Evolutionary conservation across 1,139 yeast species (phyloP).

Genomic region (Blastobotrys raffinosifermentans): DNA sequence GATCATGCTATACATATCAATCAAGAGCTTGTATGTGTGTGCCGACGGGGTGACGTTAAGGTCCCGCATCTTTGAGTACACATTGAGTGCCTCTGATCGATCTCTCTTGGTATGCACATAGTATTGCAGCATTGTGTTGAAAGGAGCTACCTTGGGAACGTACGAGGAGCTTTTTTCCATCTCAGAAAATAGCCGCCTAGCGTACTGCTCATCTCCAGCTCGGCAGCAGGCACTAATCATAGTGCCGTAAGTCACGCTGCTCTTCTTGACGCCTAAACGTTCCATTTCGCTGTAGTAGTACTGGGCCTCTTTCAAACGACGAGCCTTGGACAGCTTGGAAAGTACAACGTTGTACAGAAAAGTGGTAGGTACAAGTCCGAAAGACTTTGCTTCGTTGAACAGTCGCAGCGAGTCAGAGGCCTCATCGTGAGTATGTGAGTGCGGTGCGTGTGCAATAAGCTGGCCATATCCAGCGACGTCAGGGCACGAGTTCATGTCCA

Average conservation of each 20-base stretch:
- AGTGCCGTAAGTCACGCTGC: conserved; percentile 36
- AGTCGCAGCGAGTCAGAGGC: conserved; percentile 32
- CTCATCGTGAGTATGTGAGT: conserved; percentile 26
- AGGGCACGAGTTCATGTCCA: conserved; percentile 32
- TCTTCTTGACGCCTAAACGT: conserved; percentile 24
- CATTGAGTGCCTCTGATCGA: conserved; percentile 30
- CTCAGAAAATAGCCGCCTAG: conserved; percentile 32
- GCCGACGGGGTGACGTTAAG: conserved; percentile 32
- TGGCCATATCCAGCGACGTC: conserved; percentile 36
- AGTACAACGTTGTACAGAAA: conserved; percentile 36
- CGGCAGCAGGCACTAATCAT: conserved; percentile 38
- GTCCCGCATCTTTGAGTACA: conserved; percentile 28
- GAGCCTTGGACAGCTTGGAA: conserved; percentile 34
- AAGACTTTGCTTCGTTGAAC: conserved; percentile 33
- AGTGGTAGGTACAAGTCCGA: conserved; percentile 30
- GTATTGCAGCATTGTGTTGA: conserved; percentile 36
- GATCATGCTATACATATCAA: conserved; percentile 35
- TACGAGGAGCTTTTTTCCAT: conserved; percentile 32
- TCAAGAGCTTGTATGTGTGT: conserved; percentile 37
- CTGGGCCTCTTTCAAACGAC: conserved; percentile 32
- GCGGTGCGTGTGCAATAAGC: conserved; percentile 28
- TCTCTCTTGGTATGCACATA: conserved; percentile 34
- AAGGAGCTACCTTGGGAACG: conserved; percentile 35
- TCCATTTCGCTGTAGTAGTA: conserved; percentile 32
- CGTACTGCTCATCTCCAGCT: conserved; percentile 33